These are phyloP conservation scores for Sophora flavescens DNA, from an alignment of 306 rosid genomes.

Conservation along the genomic window DNA sequence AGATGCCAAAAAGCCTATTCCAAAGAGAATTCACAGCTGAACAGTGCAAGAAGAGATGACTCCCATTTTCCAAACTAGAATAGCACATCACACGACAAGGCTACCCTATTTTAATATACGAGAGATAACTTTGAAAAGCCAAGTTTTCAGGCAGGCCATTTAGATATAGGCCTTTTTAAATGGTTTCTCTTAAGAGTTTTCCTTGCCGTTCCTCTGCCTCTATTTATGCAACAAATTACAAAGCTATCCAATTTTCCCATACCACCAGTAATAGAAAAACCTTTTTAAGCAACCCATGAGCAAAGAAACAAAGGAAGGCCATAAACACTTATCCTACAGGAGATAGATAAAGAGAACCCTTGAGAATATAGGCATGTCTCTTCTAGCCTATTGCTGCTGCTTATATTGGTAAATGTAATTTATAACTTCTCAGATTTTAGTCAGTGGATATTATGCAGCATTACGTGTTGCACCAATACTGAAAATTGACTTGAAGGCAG, in stretches of 20 bases:
- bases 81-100: not conserved
- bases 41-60: no score
- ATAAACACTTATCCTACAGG: not conserved
- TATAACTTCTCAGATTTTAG: not conserved
- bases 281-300: not conserved
- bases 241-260: not conserved
- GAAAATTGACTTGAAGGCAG: not conserved
- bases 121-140: not conserved
- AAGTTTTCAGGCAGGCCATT: no score
- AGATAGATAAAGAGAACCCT: constrained; percentile 1
- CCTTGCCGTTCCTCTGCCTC: no score
- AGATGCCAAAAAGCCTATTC: no score
- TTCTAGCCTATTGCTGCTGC: constrained; percentile 8
- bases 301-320: not conserved
- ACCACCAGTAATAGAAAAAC: not conserved
- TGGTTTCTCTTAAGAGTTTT: no score
- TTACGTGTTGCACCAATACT: not conserved
- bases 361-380: constrained; percentile 11
- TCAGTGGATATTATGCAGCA: not conserved
- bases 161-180: no score
- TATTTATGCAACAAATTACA: not conserved
- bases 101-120: constrained; percentile 1
- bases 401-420: not conserved
- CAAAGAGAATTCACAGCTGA: no score
- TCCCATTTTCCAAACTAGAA: no score